Evolutionary conservation across 2,329 filamentous ascomycete species (phyloP).

Genomic region (Aureobasidium sp.): DNA sequence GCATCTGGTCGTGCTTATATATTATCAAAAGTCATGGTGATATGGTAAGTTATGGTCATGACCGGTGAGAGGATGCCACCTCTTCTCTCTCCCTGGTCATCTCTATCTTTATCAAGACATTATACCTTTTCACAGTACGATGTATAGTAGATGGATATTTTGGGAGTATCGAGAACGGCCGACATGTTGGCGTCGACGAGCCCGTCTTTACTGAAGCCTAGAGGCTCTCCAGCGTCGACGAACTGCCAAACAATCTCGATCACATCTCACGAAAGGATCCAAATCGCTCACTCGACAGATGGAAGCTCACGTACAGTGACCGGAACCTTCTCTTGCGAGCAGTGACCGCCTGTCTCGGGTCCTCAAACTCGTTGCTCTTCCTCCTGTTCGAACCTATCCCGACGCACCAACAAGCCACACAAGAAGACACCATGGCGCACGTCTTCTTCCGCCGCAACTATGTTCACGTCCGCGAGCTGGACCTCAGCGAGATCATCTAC

Average conservation of each 20-base stretch:
- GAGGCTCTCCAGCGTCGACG: neutral
- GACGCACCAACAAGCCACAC: neutral
- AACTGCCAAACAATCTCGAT: neutral
- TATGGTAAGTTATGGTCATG: too few species aligned
- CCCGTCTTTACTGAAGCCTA: neutral
- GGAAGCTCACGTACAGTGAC: neutral
- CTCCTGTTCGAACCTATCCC: neutral
- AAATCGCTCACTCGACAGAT: neutral
- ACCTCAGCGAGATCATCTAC: neutral
- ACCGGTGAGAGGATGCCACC: neutral
- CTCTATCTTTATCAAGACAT: neutral
- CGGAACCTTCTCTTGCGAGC: neutral
- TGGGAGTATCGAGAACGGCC: neutral
- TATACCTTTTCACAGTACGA: neutral
- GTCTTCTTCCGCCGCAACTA: neutral
- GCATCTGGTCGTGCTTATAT: neutral
- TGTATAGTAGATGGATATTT: too few species aligned
- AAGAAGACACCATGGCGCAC: neutral
- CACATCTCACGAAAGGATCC: neutral
- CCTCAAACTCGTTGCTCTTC: neutral
- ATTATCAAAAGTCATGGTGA: neutral
- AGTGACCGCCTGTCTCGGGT: neutral
- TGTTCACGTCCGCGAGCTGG: neutral
- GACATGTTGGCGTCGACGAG: neutral
- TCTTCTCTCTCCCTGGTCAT: neutral